phyloP scores from a whole-genome alignment of 257 asterid species.

The Pogostemon cablin region DNA sequence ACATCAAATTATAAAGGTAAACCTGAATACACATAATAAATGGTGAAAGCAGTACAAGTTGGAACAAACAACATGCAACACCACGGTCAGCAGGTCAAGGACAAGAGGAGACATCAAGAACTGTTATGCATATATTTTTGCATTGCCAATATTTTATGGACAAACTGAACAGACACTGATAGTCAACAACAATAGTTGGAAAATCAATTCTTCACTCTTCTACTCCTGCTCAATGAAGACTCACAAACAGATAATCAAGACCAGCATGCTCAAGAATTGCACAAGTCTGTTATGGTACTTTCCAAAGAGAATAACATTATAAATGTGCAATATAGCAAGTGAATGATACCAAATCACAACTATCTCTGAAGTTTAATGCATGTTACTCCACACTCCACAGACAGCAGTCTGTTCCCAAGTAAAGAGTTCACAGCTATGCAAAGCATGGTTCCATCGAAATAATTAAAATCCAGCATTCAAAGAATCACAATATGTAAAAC shows the following conservation, averaged over 20 bases:
- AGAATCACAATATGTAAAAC: slow-evolving; percentile 14
- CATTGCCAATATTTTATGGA: slow-evolving; percentile 2
- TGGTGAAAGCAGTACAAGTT: slow-evolving; percentile 20
- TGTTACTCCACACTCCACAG: slow-evolving; percentile 3
- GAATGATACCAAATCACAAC: neutral
- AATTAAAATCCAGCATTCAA: slow-evolving; percentile 16
- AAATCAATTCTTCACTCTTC: neutral
- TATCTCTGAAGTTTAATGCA: slow-evolving; percentile 15
- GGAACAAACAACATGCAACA: slow-evolving; percentile 16
- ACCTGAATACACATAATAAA: neutral
- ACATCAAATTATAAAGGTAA: slow-evolving; percentile 10
- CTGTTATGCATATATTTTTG: neutral
- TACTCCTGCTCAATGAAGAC: slow-evolving; percentile 1
- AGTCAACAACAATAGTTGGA: neutral
- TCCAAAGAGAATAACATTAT: neutral
- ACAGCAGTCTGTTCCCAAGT: neutral
- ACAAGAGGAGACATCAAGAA: neutral
- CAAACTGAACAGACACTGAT: slow-evolving; percentile 14
- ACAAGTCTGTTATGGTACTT: neutral
- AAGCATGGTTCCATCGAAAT: slow-evolving; percentile 16
- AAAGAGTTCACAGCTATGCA: slow-evolving; percentile 4
- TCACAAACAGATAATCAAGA: neutral
- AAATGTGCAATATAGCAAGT: neutral
- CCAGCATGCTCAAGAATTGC: neutral
- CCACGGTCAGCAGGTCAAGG: neutral